phyloP scores from a whole-genome alignment of 2,329 filamentous ascomycete species.

The Penicillium italicum region DNA sequence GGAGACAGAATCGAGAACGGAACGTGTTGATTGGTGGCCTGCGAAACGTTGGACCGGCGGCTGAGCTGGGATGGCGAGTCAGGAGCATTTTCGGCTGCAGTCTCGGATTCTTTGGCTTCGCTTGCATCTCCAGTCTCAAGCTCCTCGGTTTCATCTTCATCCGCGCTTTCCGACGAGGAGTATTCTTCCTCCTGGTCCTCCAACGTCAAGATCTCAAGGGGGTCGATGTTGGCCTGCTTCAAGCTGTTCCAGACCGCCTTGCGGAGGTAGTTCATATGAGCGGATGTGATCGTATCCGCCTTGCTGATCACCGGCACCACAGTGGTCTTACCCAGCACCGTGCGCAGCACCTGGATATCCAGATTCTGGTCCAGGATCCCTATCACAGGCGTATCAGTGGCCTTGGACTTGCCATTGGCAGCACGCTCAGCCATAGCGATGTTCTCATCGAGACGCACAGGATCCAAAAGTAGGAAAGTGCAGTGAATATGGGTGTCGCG shows the following conservation, averaged over 20 bases:
- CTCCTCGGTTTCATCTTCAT: slow-evolving; percentile 40
- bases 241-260: slow-evolving; percentile 85
- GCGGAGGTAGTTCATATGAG: slow-evolving; percentile 90
- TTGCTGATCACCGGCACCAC: slow-evolving; percentile 95
- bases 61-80: slow-evolving; percentile 33
- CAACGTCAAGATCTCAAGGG: slow-evolving; percentile 78
- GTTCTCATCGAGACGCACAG: slow-evolving; percentile 77
- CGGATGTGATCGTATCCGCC: slow-evolving; percentile 91
- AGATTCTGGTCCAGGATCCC: slow-evolving; percentile 81
- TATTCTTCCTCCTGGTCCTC: slow-evolving; percentile 69
- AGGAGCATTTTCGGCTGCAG: slow-evolving; percentile 24
- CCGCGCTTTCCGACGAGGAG: slow-evolving; percentile 47
- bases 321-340: slow-evolving; percentile 86
- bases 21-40: slow-evolving; percentile 60
- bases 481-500: slow-evolving; percentile 97
- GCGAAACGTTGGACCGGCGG: slow-evolving; percentile 41
- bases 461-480: slow-evolving; percentile 88
- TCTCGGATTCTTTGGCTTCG: slow-evolving; percentile 21
- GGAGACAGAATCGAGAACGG: slow-evolving; percentile 93
- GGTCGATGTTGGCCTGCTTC: slow-evolving; percentile 80
- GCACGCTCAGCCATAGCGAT: slow-evolving; percentile 63
- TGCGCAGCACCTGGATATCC: slow-evolving; percentile 83
- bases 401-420: slow-evolving; percentile 52
- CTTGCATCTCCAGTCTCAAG: slow-evolving; percentile 30
- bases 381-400: slow-evolving; percentile 43